These are phyloP conservation scores for Suillus subluteus DNA, from an alignment of 768 basidiomycete genomes.

Conservation along the genomic window DNA sequence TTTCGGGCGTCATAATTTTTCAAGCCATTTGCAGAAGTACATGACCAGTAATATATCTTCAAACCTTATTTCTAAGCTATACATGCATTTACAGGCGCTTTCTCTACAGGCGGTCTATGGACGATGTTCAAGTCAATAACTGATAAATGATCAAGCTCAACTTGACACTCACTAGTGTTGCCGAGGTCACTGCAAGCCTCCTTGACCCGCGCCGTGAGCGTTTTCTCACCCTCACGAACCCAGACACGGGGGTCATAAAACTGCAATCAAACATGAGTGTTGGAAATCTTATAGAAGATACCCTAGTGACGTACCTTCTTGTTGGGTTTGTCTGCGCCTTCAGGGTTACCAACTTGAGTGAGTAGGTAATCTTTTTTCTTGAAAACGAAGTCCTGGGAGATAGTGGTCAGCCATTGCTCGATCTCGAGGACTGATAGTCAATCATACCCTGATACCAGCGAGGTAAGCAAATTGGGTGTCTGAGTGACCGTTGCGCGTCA, in stretches of 20 bases:
- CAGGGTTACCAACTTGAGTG: conserved; percentile 96
- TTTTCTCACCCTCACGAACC: conserved; percentile 99
- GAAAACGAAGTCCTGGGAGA: conserved; percentile 73
- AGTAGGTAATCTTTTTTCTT: conserved; percentile 88
- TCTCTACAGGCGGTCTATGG: conserved; percentile 19
- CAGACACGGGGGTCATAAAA: conserved; percentile 96
- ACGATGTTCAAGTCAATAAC: conserved; percentile 22
- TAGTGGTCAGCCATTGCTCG: background rate
- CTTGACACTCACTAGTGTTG: conserved; percentile 51
- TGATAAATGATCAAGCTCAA: background rate
- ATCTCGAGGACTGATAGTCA: background rate
- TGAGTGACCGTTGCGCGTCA: conserved; percentile 18
- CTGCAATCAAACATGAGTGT: conserved; percentile 38
- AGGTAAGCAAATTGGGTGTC: conserved; percentile 95
- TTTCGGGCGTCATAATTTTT: background rate
- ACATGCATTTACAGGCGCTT: too few relatives aligned
- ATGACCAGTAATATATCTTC: background rate
- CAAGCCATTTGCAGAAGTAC: background rate
- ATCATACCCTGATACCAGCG: conserved; percentile 71
- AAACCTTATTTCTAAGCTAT: background rate
- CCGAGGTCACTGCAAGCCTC: conserved; percentile 92
- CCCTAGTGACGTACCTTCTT: conserved; percentile 72
- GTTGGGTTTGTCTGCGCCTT: conserved; percentile 96
- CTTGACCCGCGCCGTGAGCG: conserved; percentile 83
- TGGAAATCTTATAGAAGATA: background rate